These are phyloP conservation scores for Posidonia oceanica DNA, from an alignment of 116 monocot genomes.

Conservation along the genomic window DNA sequence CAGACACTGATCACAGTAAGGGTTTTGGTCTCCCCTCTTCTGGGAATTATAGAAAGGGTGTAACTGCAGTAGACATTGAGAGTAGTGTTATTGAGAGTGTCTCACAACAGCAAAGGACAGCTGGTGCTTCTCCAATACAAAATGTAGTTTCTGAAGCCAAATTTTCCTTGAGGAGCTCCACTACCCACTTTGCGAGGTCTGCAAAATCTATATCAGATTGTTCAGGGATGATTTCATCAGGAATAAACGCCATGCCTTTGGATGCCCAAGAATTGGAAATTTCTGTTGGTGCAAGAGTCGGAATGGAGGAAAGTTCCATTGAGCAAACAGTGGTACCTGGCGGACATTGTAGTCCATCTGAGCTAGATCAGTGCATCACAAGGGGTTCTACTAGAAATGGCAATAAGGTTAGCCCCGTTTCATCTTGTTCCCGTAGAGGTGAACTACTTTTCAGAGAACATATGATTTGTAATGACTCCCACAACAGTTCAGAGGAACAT, in stretches of 20 bases:
- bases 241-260: neutral
- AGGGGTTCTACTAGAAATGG: neutral
- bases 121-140: neutral
- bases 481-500: neutral
- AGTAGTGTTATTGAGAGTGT: neutral
- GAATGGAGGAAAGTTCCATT: neutral
- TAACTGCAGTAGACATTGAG: neutral
- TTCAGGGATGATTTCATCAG: conserved; percentile 1
- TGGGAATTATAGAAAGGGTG: neutral
- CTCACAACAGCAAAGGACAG: neutral
- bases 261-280: neutral
- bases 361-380: neutral
- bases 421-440: too few relatives aligned
- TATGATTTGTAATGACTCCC: neutral
- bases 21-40: neutral
- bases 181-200: neutral
- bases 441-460: neutral
- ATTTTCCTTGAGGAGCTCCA: neutral
- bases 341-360: neutral
- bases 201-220: neutral
- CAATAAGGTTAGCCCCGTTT: neutral
- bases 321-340: neutral
- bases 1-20: neutral
- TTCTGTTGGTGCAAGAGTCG: neutral
- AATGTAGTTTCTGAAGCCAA: neutral